Evolutionary conservation across 768 basidiomycete species (phyloP), one percentile per base, ranked within the genome.

Genomic region (Xerocomus potaroensis): DNA sequence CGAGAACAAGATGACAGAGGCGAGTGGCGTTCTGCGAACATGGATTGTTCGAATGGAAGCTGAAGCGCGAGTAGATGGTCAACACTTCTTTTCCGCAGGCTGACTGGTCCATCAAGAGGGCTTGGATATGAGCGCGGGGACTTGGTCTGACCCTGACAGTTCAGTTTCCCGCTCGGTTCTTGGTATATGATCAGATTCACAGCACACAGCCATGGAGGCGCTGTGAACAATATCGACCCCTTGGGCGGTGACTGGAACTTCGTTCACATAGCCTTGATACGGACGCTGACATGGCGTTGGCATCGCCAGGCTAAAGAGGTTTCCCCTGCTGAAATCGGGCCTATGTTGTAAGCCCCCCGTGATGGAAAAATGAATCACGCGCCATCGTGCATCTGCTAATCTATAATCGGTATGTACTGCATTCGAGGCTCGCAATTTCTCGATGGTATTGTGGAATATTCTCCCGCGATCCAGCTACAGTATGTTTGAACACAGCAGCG

Each of bases 1-100:
- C 34, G 51, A 50, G 43, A 45, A n/a, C n/a, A n/a, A n/a, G n/a
- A n/a, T 38, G 35, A 27, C 48, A 47, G 43, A 59, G 53, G 50
- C 49, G 57, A 62, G 60, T 48, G 56, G 54, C 47, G 50, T 41
- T 45, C 44, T 36, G 33, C 9, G 15, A 35, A 40, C 41, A 41
- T n/a, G 38, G 24, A 33, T 33, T n/a, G 18, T 49, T 48, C 48
- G 39, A 51, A 62, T 50, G 29, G 59, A 51, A 48, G 45, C 37
- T 45, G 26, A 45, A 21, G 31, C 14, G n/a, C 27, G n/a, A n/a
- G n/a, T n/a, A n/a, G n/a, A n/a, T n/a, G n/a, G n/a, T n/a, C n/a
- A n/a, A n/a, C n/a, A n/a, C n/a, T n/a, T n/a, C n/a, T n/a, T n/a
- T n/a, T n/a, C n/a, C n/a, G 24, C 33, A 24, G 16, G 6, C 35